A percentile compares a stretch with the other conserved stretches of the same genome.
phyloP scores from a whole-genome alignment of 768 basidiomycete genomes.

The Agaricus bisporus region DNA sequence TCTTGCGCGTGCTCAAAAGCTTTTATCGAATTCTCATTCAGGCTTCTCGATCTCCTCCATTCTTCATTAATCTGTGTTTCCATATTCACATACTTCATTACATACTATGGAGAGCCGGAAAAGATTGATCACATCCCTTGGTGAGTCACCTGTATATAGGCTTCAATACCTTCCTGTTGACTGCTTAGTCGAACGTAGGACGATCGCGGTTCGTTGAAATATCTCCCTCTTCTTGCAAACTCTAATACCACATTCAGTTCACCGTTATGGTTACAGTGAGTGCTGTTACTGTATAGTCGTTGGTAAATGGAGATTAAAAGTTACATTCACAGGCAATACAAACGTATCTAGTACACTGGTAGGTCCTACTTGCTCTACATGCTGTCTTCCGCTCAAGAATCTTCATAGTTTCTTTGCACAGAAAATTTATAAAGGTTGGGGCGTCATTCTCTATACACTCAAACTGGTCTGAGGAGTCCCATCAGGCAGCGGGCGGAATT shows the following conservation, averaged over 20 bases:
- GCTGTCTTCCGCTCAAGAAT: not conserved
- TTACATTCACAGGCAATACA: conserved; percentile 28
- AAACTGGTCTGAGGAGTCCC: not conserved
- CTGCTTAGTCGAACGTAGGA: conserved; percentile 19
- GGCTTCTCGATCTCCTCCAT: conserved; percentile 32
- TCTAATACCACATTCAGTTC: conserved; percentile 19
- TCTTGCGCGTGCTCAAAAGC: not conserved
- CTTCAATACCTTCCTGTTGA: not conserved
- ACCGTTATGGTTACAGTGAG: conserved; percentile 29
- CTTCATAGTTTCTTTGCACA: conserved; percentile 14
- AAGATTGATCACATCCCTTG: conserved; percentile 39
- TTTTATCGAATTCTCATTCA: not conserved
- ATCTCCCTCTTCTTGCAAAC: not conserved
- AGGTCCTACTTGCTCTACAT: conserved; percentile 4
- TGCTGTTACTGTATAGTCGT: not conserved
- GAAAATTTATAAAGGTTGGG: conserved; percentile 12
- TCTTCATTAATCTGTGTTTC: conserved; percentile 33
- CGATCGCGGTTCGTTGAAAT: conserved; percentile 27
- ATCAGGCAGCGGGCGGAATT: conserved; percentile 30
- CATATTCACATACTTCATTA: conserved; percentile 39
- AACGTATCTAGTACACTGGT: conserved; percentile 49
- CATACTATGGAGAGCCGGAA: conserved; percentile 30
- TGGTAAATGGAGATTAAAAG: not conserved
- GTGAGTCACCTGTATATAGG: conserved; percentile 19
- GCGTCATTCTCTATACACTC: not conserved